phyloP scores from a whole-genome alignment of 768 basidiomycete genomes.

The Lactarius sp. region DNA sequence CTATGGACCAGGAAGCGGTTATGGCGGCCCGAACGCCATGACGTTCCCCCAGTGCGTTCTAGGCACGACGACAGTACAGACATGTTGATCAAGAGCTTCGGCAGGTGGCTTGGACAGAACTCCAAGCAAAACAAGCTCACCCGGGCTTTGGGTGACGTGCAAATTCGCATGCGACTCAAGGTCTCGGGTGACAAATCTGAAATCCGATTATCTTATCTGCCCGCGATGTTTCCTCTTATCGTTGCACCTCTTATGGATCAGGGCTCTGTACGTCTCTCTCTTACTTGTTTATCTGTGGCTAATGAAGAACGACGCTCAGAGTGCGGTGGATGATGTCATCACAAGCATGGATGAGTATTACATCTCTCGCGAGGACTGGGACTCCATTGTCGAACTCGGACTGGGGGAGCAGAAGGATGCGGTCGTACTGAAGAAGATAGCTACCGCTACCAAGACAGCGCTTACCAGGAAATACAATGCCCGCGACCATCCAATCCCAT shows the following conservation, averaged over 20 bases:
- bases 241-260: constrained; percentile 71
- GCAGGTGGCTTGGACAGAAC: constrained; percentile 96
- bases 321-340: constrained; percentile 78
- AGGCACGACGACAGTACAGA: too few species aligned
- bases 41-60: constrained; percentile 78
- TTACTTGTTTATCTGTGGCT: neutral
- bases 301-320: constrained; percentile 39
- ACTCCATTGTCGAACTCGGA: constrained; percentile 89
- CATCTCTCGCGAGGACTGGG: constrained; percentile 94
- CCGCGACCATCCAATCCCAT: constrained; percentile 87
- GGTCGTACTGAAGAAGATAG: constrained; percentile 74
- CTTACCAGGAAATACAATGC: constrained; percentile 93
- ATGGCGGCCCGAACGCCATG: constrained; percentile 61
- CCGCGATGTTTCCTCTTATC: constrained; percentile 77
- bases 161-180: constrained; percentile 91
- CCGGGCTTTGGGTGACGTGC: constrained; percentile 82
- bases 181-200: constrained; percentile 88
- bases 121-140: constrained; percentile 83
- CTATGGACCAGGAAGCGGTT: constrained; percentile 68
- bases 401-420: constrained; percentile 77
- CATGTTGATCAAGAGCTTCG: constrained; percentile 6
- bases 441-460: constrained; percentile 71
- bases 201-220: constrained; percentile 88
- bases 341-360: constrained; percentile 91
- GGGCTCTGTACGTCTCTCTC: constrained; percentile 59